Base-by-base conservation (phyloP, 2,329 filamentous ascomycete genomes). In the Lasiodiplodia citricola region DNA sequence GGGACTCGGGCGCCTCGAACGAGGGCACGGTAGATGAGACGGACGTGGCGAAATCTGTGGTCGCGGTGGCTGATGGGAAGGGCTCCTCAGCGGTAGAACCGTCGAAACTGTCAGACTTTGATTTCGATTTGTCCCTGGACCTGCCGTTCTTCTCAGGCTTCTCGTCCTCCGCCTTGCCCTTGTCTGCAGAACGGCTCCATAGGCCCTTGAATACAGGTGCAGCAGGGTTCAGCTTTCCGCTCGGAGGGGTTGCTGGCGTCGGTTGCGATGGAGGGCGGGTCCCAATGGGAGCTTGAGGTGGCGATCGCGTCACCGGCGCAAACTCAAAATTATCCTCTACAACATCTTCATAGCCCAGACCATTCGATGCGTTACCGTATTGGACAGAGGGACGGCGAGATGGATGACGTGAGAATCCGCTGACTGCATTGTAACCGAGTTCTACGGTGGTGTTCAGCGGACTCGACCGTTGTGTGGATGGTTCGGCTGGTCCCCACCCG, bases 351-450 rank as follows among this genome's bases (percentile, higher is more conserved):
- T 87, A 80, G 2, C 86, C 83, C 18, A 89, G 79, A 70, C 87
- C 87, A 78, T 87, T 90, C 1, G 91, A 90, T 1, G 91, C 93
- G 44, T 47, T 47, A 14, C 92, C 92, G 73, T 89, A 87, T 71
- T 96, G 92, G 8, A 93, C 84, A 0, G 93, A 97, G 16, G 92
- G 92, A 44, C 94, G 87, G 62, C 94, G 88, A 41, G 94, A 97
- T 8, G 91, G 90, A 73, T 89, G 91, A 50, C 92, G 84, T 5
- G 92, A 92, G 90, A 91, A 96, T 1, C 91, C 80, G 67, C 70
- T 74, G 13, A 82, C 74, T 76, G 73, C 75, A 56, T 77, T 79
- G 64, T 78, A 73, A 21, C 77, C 79, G 77, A 78, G 79, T 51
- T 80, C 79, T 78, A 85, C 80, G 37, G 75, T 68, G 76, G 77